Conservation (phyloP, 352 stramenopile species). For the Phytophthora hibernalis region DNA sequence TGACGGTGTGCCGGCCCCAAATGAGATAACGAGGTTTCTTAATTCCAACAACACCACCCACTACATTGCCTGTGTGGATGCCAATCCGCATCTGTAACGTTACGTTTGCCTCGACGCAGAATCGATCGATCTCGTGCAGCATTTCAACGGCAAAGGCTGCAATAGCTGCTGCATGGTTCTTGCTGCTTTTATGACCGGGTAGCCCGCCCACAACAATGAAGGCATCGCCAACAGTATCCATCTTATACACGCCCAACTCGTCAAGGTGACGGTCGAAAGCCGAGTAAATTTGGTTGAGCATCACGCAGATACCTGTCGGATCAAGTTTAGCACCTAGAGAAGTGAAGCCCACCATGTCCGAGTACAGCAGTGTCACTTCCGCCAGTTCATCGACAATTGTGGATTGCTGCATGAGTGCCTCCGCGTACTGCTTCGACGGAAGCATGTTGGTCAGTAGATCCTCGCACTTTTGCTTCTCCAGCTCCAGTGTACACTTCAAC, state of each 20-base stretch:
- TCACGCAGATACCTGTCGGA: conserved; percentile 69
- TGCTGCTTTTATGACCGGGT: conserved; percentile 72
- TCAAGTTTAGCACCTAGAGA: conserved; percentile 64
- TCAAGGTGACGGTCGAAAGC: conserved; percentile 87
- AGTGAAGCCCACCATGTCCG: conserved; percentile 89
- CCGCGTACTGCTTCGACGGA: conserved; percentile 74
- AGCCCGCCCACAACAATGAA: conserved; percentile 87
- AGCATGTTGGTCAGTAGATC: conserved; percentile 90
- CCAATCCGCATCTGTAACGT: conserved; percentile 88
- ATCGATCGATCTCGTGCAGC: conserved; percentile 84
- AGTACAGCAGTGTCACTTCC: conserved; percentile 88
- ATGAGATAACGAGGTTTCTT: conserved; percentile 90
- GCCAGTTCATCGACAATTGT: conserved; percentile 84
- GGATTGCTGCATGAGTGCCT: conserved; percentile 72
- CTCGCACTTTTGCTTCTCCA: conserved; percentile 84
- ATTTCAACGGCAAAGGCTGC: conserved; percentile 86
- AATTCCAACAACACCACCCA: conserved; percentile 84
- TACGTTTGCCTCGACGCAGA: conserved; percentile 69
- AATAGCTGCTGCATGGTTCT: conserved; percentile 78
- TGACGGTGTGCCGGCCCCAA: conserved; percentile 81
- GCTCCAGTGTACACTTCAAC: conserved; percentile 78
- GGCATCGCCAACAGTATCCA: conserved; percentile 87
- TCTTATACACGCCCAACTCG: conserved; percentile 84
- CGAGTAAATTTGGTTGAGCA: conserved; percentile 87
- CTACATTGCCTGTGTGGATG: conserved; percentile 84